Base-by-base conservation (phyloP, 2,329 filamentous ascomycete genomes). In the Beauveria pseudobassiana region DNA sequence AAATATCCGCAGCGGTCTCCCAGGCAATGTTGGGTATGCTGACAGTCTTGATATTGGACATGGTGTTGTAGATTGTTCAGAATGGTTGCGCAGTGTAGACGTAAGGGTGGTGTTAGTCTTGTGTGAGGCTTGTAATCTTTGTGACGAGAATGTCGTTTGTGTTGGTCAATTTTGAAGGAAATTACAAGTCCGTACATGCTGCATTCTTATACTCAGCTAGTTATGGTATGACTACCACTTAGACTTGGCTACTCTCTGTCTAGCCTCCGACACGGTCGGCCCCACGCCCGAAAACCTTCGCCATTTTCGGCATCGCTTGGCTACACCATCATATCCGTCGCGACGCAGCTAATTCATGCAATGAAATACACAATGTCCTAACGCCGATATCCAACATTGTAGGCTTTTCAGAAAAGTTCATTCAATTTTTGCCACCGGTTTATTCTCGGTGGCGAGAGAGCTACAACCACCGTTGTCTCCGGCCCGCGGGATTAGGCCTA, bases 1-100 rank as follows among this genome's bases (percentile, higher is more conserved):
- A 14, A 30, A 59, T 52, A 12, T 59, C 48, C 3, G 56, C 56
- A 5, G 56, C 46, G 8, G 48, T 59, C 16, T 59, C 46, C 56
- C 56, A 59, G 46, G 22, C 56, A 30, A 59, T 43, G 56, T 59
- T 59, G 34, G 46, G 56, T 48, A 51, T 59, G 34, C 26, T 59
- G 46, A 59, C 48, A 1, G 30, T 59, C 46, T 59, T 51, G 14
- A 42, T 58, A 3, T 43, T 28, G 6, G 56, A 50, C 46, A 50
- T 50, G 20, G 18, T 52, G 46, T 18, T 49, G 55, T 48, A 16
- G 4, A 50, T 28, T 30, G 16, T 24, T 26, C 7, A 28, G 26
- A 12, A 22, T 22, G 45, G 9, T 24, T 24, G n/a, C 6, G 3
- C 26, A 30, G 6, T 12, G 16, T 16, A 14, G 48, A n/a, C 7